Base-by-base conservation (phyloP, 805 yeast genomes). In the Candida xiaguanensis region DNA sequence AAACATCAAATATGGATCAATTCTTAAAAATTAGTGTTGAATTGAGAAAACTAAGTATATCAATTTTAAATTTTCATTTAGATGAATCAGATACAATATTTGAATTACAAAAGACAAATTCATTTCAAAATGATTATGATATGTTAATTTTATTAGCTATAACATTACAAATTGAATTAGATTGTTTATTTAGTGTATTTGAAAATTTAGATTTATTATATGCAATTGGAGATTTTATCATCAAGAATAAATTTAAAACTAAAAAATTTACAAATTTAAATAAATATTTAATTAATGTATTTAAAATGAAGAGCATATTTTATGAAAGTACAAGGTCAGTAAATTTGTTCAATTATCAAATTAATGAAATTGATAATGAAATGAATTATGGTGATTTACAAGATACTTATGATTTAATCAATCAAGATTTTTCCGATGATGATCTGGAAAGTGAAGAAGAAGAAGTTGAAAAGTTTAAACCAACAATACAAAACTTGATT, bases 281-380 rank as follows among this genome's bases (percentile, higher is more conserved):
- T 3, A 55, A 53, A 13, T 52, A 53, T 20, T 43, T 63, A 28
- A 48, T 59, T 37, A 49, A 50, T 32, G 52, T 51, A 22, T 63
- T 71, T 52, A 57, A 45, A 42, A 61, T 53, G 46, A 46, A 63
- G 44, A 50, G 58, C 43, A 48, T 66, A 12, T 65, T 72, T 38
- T 76, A 59, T 49, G 67, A 59, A 42, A 67, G 78, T 9, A 74
- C 81, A 1, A 74, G 75, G 29, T 61, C 72, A 1, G 69, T 77
- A 28, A 77, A 72, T 48, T 48, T 63, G 11, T 63, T 66, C 43
- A 72, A 74, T 47, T 77, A 75, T 49, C 49, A 63, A 17, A 67
- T 76, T 20, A 50, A 56, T 11, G 63, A 58, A 17, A 49, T 45
- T 13, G 70, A 63, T 26, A 51, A 51, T 23, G 67, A 61, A 8